A percentile compares a stretch with the other conserved stretches of the same genome.
Evolutionary conservation across 257 asterid genomes (phyloP).

Genomic region (Forsythia viridissima): DNA sequence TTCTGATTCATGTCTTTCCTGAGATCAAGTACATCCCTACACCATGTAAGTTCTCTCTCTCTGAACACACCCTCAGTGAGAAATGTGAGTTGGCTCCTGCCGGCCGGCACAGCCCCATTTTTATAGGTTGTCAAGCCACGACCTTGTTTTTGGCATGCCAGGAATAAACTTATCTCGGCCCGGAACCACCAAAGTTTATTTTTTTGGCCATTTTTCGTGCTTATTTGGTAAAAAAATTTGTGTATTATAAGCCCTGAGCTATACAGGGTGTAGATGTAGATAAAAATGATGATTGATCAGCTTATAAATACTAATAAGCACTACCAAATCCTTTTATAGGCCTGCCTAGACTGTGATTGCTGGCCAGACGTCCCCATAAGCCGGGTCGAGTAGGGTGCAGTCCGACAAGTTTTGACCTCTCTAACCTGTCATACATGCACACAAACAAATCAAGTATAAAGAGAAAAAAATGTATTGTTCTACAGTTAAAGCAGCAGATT

Average conservation of each 20-base stretch:
- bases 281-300: too few relatives aligned
- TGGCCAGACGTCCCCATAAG: not conserved
- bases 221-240: too few relatives aligned
- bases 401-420: not conserved
- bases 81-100: not conserved
- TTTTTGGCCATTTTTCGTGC: too few relatives aligned
- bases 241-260: too few relatives aligned
- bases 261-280: too few relatives aligned
- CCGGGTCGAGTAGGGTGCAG: not conserved
- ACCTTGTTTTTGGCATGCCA: too few relatives aligned
- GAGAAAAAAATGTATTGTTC: not conserved
- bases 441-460: not conserved
- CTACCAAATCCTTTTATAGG: too few relatives aligned
- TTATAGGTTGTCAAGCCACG: not conserved
- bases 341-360: not conserved
- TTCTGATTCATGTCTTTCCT: slow-evolving; percentile 66
- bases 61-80: not conserved
- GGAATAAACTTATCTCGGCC: too few relatives aligned
- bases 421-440: not conserved
- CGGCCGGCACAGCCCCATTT: not conserved
- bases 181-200: too few relatives aligned
- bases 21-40: slow-evolving; percentile 66
- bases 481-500: not conserved
- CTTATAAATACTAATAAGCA: too few relatives aligned
- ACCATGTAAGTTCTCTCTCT: slow-evolving; percentile 48